Evolutionary conservation across 148 eudicot species (phyloP), one percentile per base, ranked within the genome.

Genomic region (Heliamphora exappendiculata): DNA sequence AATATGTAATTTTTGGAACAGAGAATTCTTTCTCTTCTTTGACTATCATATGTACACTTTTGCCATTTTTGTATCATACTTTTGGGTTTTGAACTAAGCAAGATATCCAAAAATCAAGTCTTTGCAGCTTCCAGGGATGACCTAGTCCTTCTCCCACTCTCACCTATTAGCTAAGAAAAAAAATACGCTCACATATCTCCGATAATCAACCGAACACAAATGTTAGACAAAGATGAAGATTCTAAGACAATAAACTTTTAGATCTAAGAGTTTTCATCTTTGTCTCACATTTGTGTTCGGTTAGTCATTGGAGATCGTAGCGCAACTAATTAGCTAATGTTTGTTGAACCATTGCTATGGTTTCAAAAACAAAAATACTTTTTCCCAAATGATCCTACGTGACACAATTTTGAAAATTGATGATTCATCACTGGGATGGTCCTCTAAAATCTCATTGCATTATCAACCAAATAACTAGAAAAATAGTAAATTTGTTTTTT

Each of bases 121-220:
- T 16, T 45, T 28, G 53, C 34, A 67, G 24, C 54, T 42, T 13
- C 62, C 3, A 51, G 28, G 8, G 24, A 28, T 33, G 62, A 72
- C 62, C 62, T 31, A 19, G 74, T 70, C 8, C 41, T 70, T 28
- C 58, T 39, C 5, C 70, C 70, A 66, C n/a, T n/a, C n/a, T n/a
- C n/a, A n/a, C n/a, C n/a, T n/a, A n/a, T n/a, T n/a, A n/a, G n/a
- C n/a, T n/a, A n/a, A n/a, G n/a, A n/a, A n/a, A n/a, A n/a, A n/a
- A n/a, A n/a, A n/a, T n/a, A n/a, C n/a, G n/a, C n/a, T n/a, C n/a
- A n/a, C n/a, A n/a, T n/a, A n/a, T n/a, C n/a, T n/a, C n/a, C n/a
- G n/a, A n/a, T n/a, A n/a, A n/a, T n/a, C n/a, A n/a, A n/a, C n/a
- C n/a, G n/a, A n/a, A n/a, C n/a, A n/a, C n/a, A n/a, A n/a, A n/a